phyloP scores from a whole-genome alignment of 805 yeast genomes.

The Sporopachydermia quercuum region DNA sequence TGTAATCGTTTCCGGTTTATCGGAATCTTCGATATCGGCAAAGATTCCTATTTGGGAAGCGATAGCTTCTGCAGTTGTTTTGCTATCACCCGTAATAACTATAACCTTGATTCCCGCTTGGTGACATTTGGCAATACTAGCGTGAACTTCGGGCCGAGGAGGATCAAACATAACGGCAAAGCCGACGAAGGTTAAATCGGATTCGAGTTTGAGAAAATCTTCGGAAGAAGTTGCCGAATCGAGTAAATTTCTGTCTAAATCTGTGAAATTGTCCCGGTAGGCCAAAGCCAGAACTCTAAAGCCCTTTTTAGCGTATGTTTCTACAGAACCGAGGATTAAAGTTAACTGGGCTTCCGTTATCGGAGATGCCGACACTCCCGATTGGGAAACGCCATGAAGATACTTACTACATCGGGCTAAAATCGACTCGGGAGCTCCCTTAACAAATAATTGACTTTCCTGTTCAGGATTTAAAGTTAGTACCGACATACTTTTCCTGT shows the following conservation, averaged over 20 bases:
- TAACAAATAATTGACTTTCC: constrained; percentile 22
- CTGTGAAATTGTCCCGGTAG: constrained; percentile 13
- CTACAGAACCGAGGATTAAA: constrained; percentile 22
- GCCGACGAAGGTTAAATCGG: constrained; percentile 26
- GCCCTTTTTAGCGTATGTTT: constrained; percentile 26
- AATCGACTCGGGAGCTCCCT: constrained; percentile 42
- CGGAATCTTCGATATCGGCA: constrained; percentile 12
- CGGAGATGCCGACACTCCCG: constrained; percentile 12
- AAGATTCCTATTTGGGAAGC: constrained; percentile 32
- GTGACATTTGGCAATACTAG: constrained; percentile 26
- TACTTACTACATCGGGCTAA: constrained; percentile 26
- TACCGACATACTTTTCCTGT: constrained; percentile 39
- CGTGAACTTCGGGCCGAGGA: constrained; percentile 30
- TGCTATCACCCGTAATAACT: constrained; percentile 35
- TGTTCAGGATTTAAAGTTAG: constrained; percentile 19
- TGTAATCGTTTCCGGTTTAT: neutral
- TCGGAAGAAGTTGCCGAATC: constrained; percentile 9
- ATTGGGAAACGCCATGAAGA: constrained; percentile 21
- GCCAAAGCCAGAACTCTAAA: constrained; percentile 34
- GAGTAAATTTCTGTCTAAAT: neutral
- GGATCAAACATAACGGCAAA: constrained; percentile 35
- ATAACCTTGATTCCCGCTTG: constrained; percentile 34
- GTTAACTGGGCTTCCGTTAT: constrained; percentile 21
- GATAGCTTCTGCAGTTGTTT: constrained; percentile 31
- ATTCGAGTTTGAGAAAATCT: constrained; percentile 20